Evolutionary conservation across 352 stramenopile genomes (phyloP), one percentile per base, ranked within the genome.

Genomic region (Lagenidium sp.): DNA sequence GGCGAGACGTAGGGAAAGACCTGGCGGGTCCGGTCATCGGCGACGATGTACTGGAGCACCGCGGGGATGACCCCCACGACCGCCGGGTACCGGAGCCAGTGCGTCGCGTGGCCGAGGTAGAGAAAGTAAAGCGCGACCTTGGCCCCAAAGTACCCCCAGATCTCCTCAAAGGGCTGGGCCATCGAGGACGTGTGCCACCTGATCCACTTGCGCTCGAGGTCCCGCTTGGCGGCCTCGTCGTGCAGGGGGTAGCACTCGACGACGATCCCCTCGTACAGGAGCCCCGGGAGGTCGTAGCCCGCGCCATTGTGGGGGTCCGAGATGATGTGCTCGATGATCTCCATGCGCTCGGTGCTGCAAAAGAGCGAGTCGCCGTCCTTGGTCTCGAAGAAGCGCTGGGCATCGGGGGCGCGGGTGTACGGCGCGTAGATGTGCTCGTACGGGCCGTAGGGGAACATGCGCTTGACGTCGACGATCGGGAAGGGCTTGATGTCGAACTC

Each of bases 121-220:
- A 96, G 65, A 58, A 98, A 99, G 67, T 98, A 99, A 45, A 99
- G 95, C 18, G 87, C 86, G 44, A 99, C 86, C 60, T 98, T 85
- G 47, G 84, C 76, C 40, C 79, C 79, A 59, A 89, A 92, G 55
- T 92, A 92, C 43, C 85, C 65, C 47, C 79, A 84, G 41, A 92
- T 82, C 20, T 68, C 65, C 42, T 89, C 71, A 35, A 92, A 85
- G 0, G 79, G 79, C 53, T 92, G 79, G 37, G 63, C 74, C 79
- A 87, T 87, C 1, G 79, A 71, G 18, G 65, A 68, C 36, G 65
- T 67, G 44, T 71, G 70, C 66, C 68, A 85, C 36, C 68, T 53
- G 40, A 92, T 83, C 79, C 79, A 92, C 37, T 65, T 57, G 32
- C 72, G 40, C 45, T 80, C 72, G 4, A 88, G 60, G 6, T 68